phyloP scores from a whole-genome alignment of 805 yeast genomes.

The Candida sanyiensis region DNA sequence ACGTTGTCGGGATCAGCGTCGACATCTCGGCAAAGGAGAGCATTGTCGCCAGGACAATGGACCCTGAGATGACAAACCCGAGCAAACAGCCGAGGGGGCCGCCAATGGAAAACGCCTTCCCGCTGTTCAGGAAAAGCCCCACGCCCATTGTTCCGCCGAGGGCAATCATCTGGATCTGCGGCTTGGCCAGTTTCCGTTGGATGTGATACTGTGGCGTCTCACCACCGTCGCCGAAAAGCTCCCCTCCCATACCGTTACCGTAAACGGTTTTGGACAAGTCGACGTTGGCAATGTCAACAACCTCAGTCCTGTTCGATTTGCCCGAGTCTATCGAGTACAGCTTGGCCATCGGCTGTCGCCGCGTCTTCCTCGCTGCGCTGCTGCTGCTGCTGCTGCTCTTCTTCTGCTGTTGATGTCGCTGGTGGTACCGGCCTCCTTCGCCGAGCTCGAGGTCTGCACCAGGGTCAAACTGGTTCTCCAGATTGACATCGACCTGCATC shows the following conservation, averaged over 20 bases:
- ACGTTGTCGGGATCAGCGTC: constrained; percentile 70
- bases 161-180: constrained; percentile 75
- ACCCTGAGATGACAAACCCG: constrained; percentile 60
- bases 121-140: constrained; percentile 63
- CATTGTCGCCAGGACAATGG: constrained; percentile 63
- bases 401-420: background rate
- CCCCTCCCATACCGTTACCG: constrained; percentile 1
- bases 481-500: constrained; percentile 19
- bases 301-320: constrained; percentile 22
- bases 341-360: constrained; percentile 1
- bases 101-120: constrained; percentile 65
- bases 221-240: constrained; percentile 1
- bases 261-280: constrained; percentile 9
- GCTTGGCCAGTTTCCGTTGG: constrained; percentile 54
- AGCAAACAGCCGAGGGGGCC: constrained; percentile 74
- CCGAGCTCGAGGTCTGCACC: constrained; percentile 15
- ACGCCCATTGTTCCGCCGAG: constrained; percentile 78
- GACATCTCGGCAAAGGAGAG: constrained; percentile 78
- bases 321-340: constrained; percentile 3
- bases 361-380: background rate
- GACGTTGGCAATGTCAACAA: constrained; percentile 19
- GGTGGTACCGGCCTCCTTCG: background rate
- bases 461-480: constrained; percentile 24
- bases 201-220: constrained; percentile 24
- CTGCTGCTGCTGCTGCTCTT: background rate